These are phyloP conservation scores for Heliamphora exappendiculata DNA, from an alignment of 148 eudicot genomes.

Conservation along the genomic window DNA sequence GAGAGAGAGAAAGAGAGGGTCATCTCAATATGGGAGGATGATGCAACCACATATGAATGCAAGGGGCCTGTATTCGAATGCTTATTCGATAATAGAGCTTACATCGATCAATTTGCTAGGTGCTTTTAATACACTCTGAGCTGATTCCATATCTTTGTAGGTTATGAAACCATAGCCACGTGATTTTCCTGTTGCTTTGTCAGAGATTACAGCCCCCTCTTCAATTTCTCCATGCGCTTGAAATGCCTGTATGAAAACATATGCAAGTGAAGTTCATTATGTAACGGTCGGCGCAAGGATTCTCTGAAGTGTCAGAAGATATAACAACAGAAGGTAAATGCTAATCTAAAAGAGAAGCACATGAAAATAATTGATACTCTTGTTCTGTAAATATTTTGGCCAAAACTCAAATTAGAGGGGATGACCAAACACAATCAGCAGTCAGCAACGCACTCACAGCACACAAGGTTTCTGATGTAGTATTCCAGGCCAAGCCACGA, in stretches of 20 bases:
- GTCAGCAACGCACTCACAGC: slow-evolving; percentile 66
- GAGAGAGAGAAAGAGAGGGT: neutral
- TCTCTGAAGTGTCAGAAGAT: neutral
- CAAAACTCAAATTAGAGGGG: neutral
- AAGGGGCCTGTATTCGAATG: neutral
- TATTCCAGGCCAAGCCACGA: slow-evolving; percentile 78
- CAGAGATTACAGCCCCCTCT: slow-evolving; percentile 64
- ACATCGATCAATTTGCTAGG: slow-evolving; percentile 62
- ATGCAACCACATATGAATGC: neutral
- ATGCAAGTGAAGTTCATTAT: neutral
- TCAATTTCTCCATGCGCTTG: slow-evolving; percentile 62
- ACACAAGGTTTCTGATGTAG: slow-evolving; percentile 74
- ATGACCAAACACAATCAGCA: slow-evolving; percentile 27
- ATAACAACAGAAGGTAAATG: neutral
- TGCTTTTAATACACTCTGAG: slow-evolving; percentile 45
- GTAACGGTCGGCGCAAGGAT: neutral
- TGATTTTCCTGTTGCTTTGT: slow-evolving; percentile 57
- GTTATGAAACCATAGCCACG: slow-evolving; percentile 75
- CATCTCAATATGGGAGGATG: neutral
- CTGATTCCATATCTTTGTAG: slow-evolving; percentile 52
- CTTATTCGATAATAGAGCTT: slow-evolving; percentile 12
- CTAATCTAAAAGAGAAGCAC: neutral
- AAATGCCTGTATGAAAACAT: slow-evolving; percentile 38
- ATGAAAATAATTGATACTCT: neutral
- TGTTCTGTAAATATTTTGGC: neutral